Evolutionary conservation across 805 yeast species (phyloP).

Genomic region (Myxozyma geophila): DNA sequence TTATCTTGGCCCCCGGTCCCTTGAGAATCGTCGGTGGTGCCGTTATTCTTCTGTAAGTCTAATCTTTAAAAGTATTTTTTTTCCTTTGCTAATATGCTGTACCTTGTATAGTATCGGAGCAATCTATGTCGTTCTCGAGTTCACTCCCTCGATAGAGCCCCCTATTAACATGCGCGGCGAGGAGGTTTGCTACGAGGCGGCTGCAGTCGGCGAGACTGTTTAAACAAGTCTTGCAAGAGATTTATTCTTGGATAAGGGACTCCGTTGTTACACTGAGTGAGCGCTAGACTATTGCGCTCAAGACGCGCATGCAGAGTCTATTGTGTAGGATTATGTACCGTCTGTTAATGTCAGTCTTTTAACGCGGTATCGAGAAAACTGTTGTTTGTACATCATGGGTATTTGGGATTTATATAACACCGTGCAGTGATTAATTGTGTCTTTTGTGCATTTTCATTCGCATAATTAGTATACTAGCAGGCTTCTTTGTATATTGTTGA

Average conservation of each 20-base stretch:
- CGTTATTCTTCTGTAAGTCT: constrained; percentile 52
- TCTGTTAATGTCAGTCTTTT: no score
- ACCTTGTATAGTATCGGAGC: constrained; percentile 54
- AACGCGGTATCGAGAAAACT: no score
- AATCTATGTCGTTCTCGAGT: constrained; percentile 65
- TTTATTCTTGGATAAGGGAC: neutral
- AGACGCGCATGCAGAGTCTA: no score
- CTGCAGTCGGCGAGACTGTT: constrained; percentile 35
- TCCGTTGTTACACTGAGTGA: no score
- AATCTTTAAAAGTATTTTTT: neutral
- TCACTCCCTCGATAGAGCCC: constrained; percentile 72
- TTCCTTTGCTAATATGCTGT: neutral
- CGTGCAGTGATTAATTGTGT: no score
- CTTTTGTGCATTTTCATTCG: no score
- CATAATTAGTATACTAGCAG: no score
- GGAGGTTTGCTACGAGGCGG: constrained; percentile 42
- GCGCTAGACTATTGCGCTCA: no score
- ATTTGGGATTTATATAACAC: no score
- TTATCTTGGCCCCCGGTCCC: constrained; percentile 56
- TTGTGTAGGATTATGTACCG: no score
- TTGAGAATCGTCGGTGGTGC: constrained; percentile 64
- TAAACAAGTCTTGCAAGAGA: neutral
- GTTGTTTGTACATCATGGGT: no score
- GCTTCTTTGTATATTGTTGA: no score
- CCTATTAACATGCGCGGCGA: constrained; percentile 77